phyloP scores from a whole-genome alignment of 352 stramenopile genomes.

The Globisporangium paroecandrum region DNA sequence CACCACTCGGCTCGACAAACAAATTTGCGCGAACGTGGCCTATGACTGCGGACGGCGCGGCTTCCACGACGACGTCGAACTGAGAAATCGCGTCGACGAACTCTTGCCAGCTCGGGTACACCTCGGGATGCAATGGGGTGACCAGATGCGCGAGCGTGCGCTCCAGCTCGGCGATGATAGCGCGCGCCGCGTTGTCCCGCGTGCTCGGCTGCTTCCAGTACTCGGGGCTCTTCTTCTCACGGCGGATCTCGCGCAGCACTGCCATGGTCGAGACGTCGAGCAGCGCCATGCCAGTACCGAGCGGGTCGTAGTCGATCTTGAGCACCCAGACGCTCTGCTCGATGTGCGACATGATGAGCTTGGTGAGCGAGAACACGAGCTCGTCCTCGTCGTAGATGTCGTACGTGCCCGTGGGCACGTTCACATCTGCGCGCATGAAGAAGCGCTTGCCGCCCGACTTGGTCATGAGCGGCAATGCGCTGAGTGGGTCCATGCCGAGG shows the following conservation, averaged over 20 bases:
- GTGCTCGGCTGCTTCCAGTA: slow-evolving; percentile 70
- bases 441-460: slow-evolving; percentile 78
- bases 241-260: slow-evolving; percentile 56
- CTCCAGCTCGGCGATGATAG: slow-evolving; percentile 58
- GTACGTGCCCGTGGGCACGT: slow-evolving; percentile 81
- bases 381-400: slow-evolving; percentile 90
- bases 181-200: slow-evolving; percentile 52
- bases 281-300: slow-evolving; percentile 52
- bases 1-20: slow-evolving; percentile 72
- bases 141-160: slow-evolving; percentile 29
- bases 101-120: slow-evolving; percentile 60
- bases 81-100: slow-evolving; percentile 57
- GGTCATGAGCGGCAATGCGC: slow-evolving; percentile 54
- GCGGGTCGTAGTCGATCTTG: slow-evolving; percentile 78
- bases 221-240: slow-evolving; percentile 55
- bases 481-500: slow-evolving; percentile 52
- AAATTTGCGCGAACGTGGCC: slow-evolving; percentile 66
- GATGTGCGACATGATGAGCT: slow-evolving; percentile 83
- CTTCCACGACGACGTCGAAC: slow-evolving; percentile 82
- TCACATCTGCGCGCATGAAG: slow-evolving; percentile 84
- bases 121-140: slow-evolving; percentile 29
- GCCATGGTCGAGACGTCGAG: slow-evolving; percentile 65
- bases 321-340: slow-evolving; percentile 78
- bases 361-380: slow-evolving; percentile 73
- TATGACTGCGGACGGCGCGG: slow-evolving; percentile 36